Base-by-base conservation (phyloP, 345 rosid genomes). In the Lumnitzera littorea region DNA sequence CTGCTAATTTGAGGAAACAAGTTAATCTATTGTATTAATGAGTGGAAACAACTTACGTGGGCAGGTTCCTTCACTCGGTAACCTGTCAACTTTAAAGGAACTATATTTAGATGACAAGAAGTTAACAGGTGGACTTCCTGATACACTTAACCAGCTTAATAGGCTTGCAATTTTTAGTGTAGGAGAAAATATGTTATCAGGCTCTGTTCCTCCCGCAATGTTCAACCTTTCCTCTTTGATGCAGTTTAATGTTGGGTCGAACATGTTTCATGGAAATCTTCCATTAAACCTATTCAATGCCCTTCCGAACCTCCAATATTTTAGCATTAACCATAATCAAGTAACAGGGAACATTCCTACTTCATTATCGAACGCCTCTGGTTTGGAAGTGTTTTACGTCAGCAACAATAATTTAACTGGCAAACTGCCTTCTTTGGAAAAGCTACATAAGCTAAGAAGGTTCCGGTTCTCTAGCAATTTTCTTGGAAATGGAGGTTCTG, bases 201-300 rank as follows among this genome's bases (percentile, higher is more conserved):
- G 84, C 51, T 47, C 20, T 1, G 12, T 64, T 51, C 80, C 80
- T 13, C 2, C 71, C 51, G 55, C 72, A 7, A 56, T 74, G 15
- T 78, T 50, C 36, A 76, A 79, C 56, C 53, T 72, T 24, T 72
- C 80, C 12, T 58, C 68, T 14, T 9, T 76, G 11, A 24, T 20
- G 25, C 17, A 2, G 29, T 62, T 68, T 23, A 25, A 64, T n/a
- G 61, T 66, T 12, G 15, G 64, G 15, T 60, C 62, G 36, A 79
- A 80, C 64, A 46, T 57, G 43, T 62, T 71, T 12, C 66, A 55
- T 1, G 69, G 81, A 12, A 56, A 31, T 15, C 49, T 52, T n/a
- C 78, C 80, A 3, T 20, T 65, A 9, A 25, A 63, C 47, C 23
- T 65, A 11, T 61, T 61, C 54, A 58, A 49, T 46, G 4, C 65